Conservation (phyloP, 1,284 basidiomycete genomes). For the Blastosporella zonata region DNA sequence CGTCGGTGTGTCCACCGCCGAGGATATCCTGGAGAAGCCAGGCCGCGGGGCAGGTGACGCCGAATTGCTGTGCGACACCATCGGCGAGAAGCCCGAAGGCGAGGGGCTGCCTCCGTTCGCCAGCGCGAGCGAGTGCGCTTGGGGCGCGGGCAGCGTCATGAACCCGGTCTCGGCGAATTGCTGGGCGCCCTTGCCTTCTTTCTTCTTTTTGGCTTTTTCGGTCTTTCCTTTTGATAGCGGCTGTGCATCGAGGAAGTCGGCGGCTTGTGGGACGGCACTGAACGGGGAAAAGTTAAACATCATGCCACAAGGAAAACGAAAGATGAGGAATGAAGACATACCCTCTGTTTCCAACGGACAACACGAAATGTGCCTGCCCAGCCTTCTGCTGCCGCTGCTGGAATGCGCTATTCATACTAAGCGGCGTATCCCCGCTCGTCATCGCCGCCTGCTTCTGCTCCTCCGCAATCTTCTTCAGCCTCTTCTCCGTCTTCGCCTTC, state of each 20-base stretch:
- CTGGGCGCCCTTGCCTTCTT: slow-evolving; percentile 41
- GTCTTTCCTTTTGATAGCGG: slow-evolving; percentile 78
- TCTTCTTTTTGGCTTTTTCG: slow-evolving; percentile 74
- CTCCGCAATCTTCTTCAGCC: slow-evolving; percentile 90
- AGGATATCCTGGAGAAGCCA: slow-evolving; percentile 73
- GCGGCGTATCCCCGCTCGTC: slow-evolving; percentile 88
- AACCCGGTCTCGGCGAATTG: slow-evolving; percentile 58
- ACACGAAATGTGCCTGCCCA: slow-evolving; percentile 91
- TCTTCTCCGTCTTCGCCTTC: slow-evolving; percentile 92
- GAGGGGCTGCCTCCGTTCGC: slow-evolving; percentile 46
- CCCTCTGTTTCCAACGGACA: slow-evolving; percentile 93
- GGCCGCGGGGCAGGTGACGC: slow-evolving; percentile 68
- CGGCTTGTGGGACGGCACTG: slow-evolving; percentile 78
- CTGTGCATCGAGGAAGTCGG: slow-evolving; percentile 74
- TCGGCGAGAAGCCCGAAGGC: slow-evolving; percentile 36
- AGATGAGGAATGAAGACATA: slow-evolving; percentile 40
- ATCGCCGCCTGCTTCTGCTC: slow-evolving; percentile 90
- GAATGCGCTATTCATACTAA: slow-evolving; percentile 91
- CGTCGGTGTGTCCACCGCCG: slow-evolving; percentile 43
- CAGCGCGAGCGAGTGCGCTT: slow-evolving; percentile 30
- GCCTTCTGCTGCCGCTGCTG: slow-evolving; percentile 87
- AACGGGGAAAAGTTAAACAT: slow-evolving; percentile 13
- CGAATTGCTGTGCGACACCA: slow-evolving; percentile 27
- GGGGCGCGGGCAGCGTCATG: slow-evolving; percentile 64
- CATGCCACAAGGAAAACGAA: slow-evolving; percentile 11